These are phyloP conservation scores for Bullera alba DNA, from an alignment of 768 basidiomycete species.

Conservation along the genomic window DNA sequence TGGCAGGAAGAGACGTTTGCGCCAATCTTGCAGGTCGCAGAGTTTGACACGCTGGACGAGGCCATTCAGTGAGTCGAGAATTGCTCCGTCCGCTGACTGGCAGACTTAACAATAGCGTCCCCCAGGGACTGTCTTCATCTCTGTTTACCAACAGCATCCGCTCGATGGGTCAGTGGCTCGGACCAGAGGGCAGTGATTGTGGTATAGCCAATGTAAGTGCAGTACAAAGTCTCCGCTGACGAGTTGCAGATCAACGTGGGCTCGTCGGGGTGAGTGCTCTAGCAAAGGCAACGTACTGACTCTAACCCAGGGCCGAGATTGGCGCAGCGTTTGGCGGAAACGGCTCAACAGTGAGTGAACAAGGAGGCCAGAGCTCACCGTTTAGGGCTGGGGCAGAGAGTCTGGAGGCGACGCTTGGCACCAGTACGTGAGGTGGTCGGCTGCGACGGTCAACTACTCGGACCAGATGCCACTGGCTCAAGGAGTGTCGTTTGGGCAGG, in stretches of 20 bases:
- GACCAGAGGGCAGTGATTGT: conserved; percentile 77
- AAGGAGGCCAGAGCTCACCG: too few relatives aligned
- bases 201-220: conserved; percentile 81
- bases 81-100: not conserved
- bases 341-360: conserved; percentile 55
- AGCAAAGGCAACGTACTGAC: too few relatives aligned
- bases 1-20: conserved; percentile 56
- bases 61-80: conserved; percentile 51
- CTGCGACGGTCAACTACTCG: conserved; percentile 85
- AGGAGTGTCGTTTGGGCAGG: conserved; percentile 79
- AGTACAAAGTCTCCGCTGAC: not conserved
- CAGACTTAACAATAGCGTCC: conserved; percentile 38
- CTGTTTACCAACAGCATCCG: conserved; percentile 82
- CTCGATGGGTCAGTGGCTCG: conserved; percentile 84
- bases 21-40: conserved; percentile 75
- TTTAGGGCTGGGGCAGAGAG: conserved; percentile 66
- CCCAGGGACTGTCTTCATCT: conserved; percentile 39
- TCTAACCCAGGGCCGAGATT: conserved; percentile 69
- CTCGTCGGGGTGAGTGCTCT: too few relatives aligned
- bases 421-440: conserved; percentile 73
- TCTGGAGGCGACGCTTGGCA: conserved; percentile 99
- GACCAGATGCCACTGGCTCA: conserved; percentile 84
- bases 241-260: conserved; percentile 57
- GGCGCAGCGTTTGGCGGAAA: conserved; percentile 87
- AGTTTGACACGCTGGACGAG: conserved; percentile 60